Evolutionary conservation across 495 filamentous ascomycete species (phyloP).

Genomic region (Penicillium fimorum): DNA sequence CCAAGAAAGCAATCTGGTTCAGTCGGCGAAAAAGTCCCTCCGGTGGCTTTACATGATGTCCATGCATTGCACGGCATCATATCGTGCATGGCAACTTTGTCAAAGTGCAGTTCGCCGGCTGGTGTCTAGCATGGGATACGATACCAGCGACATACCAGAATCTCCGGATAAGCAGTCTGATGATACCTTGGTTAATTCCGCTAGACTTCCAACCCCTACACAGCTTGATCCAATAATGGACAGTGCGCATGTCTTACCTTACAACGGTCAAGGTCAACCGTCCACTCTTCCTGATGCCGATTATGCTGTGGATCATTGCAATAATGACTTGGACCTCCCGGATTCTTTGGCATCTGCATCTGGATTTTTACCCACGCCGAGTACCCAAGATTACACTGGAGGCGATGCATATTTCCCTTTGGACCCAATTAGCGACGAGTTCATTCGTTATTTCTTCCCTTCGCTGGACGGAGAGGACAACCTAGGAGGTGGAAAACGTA

Average conservation of each 20-base stretch:
- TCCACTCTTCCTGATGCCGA: neutral
- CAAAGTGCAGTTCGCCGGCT: conserved; percentile 35
- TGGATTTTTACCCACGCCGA: neutral
- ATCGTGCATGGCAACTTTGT: conserved; percentile 56
- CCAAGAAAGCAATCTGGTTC: conserved; percentile 45
- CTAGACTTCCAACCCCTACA: neutral
- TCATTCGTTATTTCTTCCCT: conserved; percentile 47
- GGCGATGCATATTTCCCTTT: conserved; percentile 41
- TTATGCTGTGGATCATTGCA: neutral
- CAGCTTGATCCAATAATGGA: too few relatives aligned
- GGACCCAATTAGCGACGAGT: conserved; percentile 45
- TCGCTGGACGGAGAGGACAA: conserved; percentile 15
- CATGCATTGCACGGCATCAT: conserved; percentile 47
- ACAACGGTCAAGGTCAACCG: neutral
- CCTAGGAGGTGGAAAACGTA: too few relatives aligned
- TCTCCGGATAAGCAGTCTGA: conserved; percentile 16
- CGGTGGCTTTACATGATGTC: conserved; percentile 58
- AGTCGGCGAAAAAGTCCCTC: conserved; percentile 52
- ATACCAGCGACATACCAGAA: conserved; percentile 21
- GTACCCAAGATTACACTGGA: neutral
- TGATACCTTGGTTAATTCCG: neutral
- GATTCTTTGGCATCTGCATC: neutral
- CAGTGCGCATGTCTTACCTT: neutral
- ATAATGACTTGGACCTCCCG: conserved; percentile 7
- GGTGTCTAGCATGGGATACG: conserved; percentile 5